Conservation (phyloP, 176 grass and related monocot species). For the Zizania latifolia region DNA sequence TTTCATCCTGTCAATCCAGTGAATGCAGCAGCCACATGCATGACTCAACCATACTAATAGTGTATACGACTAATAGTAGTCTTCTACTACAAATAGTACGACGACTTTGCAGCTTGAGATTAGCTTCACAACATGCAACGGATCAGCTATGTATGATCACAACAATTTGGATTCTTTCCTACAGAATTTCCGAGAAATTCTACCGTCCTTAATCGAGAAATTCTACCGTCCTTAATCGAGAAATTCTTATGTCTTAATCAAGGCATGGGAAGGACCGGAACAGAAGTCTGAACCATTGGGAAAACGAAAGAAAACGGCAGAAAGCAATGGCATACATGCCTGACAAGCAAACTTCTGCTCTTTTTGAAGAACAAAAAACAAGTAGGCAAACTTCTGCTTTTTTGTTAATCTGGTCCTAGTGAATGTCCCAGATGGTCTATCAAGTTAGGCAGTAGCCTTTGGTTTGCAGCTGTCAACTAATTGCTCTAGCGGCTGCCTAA, state of each 20-base stretch:
- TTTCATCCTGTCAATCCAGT: neutral
- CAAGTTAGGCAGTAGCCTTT: neutral
- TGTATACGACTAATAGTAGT: neutral
- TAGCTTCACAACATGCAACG: neutral
- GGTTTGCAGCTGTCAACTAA: neutral
- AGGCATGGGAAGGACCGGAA: neutral
- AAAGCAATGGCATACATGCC: slow-evolving; percentile 9
- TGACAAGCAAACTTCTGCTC: neutral
- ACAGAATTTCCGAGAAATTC: neutral
- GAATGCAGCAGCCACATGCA: neutral
- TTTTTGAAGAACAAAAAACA: neutral
- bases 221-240: too few relatives aligned
- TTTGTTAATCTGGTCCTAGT: neutral
- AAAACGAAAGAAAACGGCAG: neutral
- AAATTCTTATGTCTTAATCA: neutral
- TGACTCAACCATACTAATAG: neutral
- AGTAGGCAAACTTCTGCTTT: neutral
- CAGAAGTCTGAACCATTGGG: neutral
- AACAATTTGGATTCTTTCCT: neutral
- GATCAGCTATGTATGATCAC: neutral
- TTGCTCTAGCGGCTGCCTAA: neutral
- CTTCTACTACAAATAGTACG: neutral
- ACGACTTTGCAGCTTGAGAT: slow-evolving; percentile 1
- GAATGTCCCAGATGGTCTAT: neutral
- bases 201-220: neutral